Evolutionary conservation across 2,329 filamentous ascomycete species (phyloP).

Genomic region (Akanthomyces uredinophilus): DNA sequence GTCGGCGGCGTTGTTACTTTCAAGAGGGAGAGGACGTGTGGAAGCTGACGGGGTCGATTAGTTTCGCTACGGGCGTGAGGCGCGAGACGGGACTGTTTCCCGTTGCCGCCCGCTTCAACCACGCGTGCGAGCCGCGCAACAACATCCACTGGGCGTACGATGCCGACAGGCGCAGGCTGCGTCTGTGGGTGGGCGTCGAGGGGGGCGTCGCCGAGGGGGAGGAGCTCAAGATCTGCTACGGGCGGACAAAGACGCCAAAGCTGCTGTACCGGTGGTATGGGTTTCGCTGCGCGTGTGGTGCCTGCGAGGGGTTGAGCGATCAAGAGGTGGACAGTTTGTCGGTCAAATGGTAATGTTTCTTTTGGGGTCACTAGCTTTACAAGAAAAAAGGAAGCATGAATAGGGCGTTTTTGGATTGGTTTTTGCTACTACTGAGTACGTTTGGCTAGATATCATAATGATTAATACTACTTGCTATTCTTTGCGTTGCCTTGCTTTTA

Average conservation of each 20-base stretch:
- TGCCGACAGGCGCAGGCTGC: conserved; percentile 28
- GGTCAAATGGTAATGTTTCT: neutral
- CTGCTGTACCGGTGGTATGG: conserved; percentile 43
- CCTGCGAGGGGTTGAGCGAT: conserved; percentile 29
- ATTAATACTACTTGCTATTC: conserved; percentile 3
- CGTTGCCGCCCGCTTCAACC: conserved; percentile 53
- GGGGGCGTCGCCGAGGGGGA: conserved; percentile 33
- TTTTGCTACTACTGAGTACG: neutral
- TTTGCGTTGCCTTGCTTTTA: neutral
- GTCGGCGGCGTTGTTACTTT: too few relatives aligned
- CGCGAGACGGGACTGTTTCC: conserved; percentile 40
- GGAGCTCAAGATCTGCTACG: conserved; percentile 51
- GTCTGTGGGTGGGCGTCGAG: conserved; percentile 32
- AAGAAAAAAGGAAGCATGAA: neutral
- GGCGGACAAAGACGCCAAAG: conserved; percentile 27
- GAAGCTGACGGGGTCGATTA: conserved; percentile 11
- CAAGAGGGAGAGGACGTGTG: neutral
- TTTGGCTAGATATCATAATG: conserved; percentile 7
- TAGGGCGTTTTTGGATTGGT: neutral
- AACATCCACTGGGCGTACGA: conserved; percentile 44
- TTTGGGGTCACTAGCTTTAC: neutral
- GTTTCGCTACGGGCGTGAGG: conserved; percentile 22
- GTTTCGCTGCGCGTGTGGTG: conserved; percentile 48
- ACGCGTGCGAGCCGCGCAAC: conserved; percentile 42
- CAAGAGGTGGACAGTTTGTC: conserved; percentile 1